Evolutionary conservation across 441 rosid species (phyloP).

Genomic region (Adansonia madagascariensis): DNA sequence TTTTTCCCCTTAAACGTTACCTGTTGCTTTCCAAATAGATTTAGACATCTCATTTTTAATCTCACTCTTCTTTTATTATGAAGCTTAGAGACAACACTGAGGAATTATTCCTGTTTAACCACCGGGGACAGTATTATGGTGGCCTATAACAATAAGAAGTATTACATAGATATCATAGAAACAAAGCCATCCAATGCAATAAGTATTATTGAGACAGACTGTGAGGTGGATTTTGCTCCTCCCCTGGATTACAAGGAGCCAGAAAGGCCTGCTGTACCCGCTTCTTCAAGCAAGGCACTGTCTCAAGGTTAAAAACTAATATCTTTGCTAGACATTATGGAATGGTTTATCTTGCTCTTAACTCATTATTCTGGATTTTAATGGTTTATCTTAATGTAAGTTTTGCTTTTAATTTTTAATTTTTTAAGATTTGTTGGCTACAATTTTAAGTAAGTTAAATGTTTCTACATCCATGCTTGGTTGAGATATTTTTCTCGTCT

Average conservation of each 20-base stretch:
- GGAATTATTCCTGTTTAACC: constrained; percentile 95
- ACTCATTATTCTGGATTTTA: background rate
- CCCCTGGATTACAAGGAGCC: constrained; percentile 97
- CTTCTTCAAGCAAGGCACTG: constrained; percentile 48
- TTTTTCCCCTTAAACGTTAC: background rate
- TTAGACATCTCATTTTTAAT: background rate
- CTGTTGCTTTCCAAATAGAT: background rate
- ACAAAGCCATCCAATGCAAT: constrained; percentile 89
- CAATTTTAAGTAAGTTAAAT: background rate
- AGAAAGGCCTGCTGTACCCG: constrained; percentile 55
- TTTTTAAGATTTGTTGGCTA: background rate
- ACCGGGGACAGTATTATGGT: constrained; percentile 91
- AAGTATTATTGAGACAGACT: constrained; percentile 96
- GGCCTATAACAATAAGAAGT: constrained; percentile 13
- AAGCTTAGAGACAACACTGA: constrained; percentile 90
- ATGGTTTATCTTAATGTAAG: background rate
- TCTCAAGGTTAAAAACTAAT: constrained; percentile 54
- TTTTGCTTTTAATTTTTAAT: background rate
- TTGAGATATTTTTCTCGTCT: background rate
- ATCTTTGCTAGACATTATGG: background rate
- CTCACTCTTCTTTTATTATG: constrained; percentile 26
- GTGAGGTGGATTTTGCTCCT: constrained; percentile 98
- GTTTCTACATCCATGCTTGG: background rate
- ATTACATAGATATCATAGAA: constrained; percentile 53
- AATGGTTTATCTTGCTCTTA: background rate